Base-by-base conservation (phyloP, 2,329 filamentous ascomycete species). In the Fusarium avenaceum region DNA sequence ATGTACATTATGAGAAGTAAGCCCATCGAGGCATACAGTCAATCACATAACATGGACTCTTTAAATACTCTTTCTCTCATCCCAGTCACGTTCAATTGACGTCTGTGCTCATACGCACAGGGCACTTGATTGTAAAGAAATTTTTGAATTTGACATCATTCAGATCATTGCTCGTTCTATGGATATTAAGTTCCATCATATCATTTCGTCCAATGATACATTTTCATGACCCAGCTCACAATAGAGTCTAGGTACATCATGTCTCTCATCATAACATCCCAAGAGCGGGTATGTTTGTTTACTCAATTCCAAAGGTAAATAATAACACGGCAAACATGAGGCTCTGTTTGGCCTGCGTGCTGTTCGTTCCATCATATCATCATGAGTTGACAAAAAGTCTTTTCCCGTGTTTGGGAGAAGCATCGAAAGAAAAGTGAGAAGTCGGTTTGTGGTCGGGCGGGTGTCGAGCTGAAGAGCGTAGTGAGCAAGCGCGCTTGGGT, bases 321-420 rank as follows among this genome's bases (percentile, higher is more conserved):
- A 60, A 57, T 69, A 71, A 69, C 72, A 73, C 63, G 61, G 63
- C 57, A 67, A 63, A 57, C 35, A 33, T 52, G 50, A 57, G 71
- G 72, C 72, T 54, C 72, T 74, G 72, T 74, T 72, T 72, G 56
- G 69, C 72, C 70, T 51, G 39, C 51, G 63, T 51, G 63, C 66
- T 71, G 61, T 70, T 74, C 72, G 53, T 74, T 74, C 67, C 72
- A 67, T 74, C 72, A 61, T 74, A 72, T 74, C 72, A 65, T 74
- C 72, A 71, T 74, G 63, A 74, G 57, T 56, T 65, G 63, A 26
- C 7, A 53, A 65, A 54, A 73, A 65, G 55, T 67, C 68, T 32
- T 68, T 68, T 51, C 58, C 57, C 52, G 45, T n/a, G 8, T 17
- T 55, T 22, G 38, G 52, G 22, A 46, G 43, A 66, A 52, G 38